Percentiles rank a stretch among this genome's conserved stretches.
phyloP scores from a whole-genome alignment of 352 stramenopile species.

The Pythium phragmiticola region DNA sequence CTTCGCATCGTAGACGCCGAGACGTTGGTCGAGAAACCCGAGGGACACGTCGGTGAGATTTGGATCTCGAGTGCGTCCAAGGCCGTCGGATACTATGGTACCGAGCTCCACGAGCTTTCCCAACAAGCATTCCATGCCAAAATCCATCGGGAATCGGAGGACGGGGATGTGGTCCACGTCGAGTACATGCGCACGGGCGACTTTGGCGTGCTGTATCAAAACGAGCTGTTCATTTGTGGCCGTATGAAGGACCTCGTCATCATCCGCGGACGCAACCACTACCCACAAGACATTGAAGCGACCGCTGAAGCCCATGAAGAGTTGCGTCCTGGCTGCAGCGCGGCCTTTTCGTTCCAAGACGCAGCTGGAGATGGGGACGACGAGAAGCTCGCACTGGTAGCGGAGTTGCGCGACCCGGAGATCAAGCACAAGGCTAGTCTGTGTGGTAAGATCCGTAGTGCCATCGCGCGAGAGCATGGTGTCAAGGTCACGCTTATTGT shows the following conservation, averaged over 20 bases:
- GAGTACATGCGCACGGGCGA: slow-evolving; percentile 95
- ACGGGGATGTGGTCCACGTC: slow-evolving; percentile 7
- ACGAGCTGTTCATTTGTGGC: slow-evolving; percentile 97
- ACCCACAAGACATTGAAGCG: slow-evolving; percentile 98
- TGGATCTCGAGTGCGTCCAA: slow-evolving; percentile 91
- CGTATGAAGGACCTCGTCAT: slow-evolving; percentile 99
- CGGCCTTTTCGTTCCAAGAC: slow-evolving; percentile 88
- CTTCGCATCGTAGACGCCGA: slow-evolving; percentile 93
- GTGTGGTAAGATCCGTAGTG: slow-evolving; percentile 63
- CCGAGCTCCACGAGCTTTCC: slow-evolving; percentile 76
- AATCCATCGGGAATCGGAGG: slow-evolving; percentile 33
- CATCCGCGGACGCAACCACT: slow-evolving; percentile 98
- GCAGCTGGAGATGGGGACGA: slow-evolving; percentile 40
- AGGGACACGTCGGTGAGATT: slow-evolving; percentile 82
- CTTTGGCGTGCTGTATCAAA: slow-evolving; percentile 95
- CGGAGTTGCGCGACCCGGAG: slow-evolving; percentile 65
- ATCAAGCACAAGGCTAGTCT: slow-evolving; percentile 77
- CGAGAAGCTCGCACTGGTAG: slow-evolving; percentile 73
- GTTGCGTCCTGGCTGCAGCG: slow-evolving; percentile 93
- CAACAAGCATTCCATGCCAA: slow-evolving; percentile 88
- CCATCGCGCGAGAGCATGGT: slow-evolving; percentile 80
- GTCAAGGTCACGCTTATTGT: slow-evolving; percentile 89
- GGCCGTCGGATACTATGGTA: slow-evolving; percentile 92
- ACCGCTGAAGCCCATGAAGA: slow-evolving; percentile 84
- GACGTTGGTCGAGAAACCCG: slow-evolving; percentile 34